Base-by-base conservation (phyloP, 495 filamentous ascomycete species). In the Staphylotrichum longicolle region DNA sequence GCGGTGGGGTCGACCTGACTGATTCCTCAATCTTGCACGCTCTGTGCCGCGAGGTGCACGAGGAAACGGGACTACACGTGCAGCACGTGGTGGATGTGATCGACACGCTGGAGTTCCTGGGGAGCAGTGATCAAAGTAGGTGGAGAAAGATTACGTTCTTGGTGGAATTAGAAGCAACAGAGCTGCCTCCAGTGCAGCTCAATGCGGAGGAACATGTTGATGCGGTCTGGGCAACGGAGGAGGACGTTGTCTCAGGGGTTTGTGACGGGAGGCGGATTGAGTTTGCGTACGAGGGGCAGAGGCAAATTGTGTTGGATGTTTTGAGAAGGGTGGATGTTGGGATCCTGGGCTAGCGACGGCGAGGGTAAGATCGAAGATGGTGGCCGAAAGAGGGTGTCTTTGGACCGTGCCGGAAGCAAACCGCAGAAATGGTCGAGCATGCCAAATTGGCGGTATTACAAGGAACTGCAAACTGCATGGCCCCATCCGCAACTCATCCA, bases 51-150 rank as follows among this genome's bases (percentile, higher is more conserved):
- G 82, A 84, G 68, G 60, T 84, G n/a, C 70, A 64, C 63, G 82
- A 84, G 63, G 82, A 84, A 65, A 75, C 78, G 2, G 81, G 77
- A 10, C 61, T 84, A 20, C 55, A 47, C 3, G 68, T 75, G 33
- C 64, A 45, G 10, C 63, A 20, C 2, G 32, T 56, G 12, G 7
- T 10, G 7, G 7, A 34, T 0, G 44, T 81, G 7, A 66, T 61
- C 8, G 66, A 67, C 9, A 58, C 61, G 34, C 30, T 34, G 3
- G 64, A 69, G 51, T 69, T 61, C n/a, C 46, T 58, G 1, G 57
- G 58, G 10, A 65, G 67, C 0, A 52, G 20, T 27, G 20, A 65
- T 27, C 70, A 63, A 4, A 55, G 46, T 14, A 55, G 44, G 14
- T 71, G 71, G 60, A 65, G 73, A 35, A 78, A 75, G 63, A 64